Conservation (phyloP, 106 monocot genomes). For the Apostasia shenzhenica region DNA sequence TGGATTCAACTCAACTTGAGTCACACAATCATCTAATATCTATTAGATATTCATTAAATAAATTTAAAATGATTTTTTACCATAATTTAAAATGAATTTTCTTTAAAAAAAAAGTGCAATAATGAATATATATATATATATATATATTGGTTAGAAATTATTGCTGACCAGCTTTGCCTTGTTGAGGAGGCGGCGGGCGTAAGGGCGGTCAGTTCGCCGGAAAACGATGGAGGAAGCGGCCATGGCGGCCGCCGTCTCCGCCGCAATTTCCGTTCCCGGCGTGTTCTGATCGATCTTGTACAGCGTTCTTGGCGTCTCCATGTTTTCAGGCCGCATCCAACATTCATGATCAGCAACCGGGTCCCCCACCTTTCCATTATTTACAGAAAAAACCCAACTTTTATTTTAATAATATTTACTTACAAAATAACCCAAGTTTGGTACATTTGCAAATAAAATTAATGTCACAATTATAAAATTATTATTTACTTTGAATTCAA, state of each 20-base stretch:
- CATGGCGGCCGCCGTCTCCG: slow-evolving; percentile 93
- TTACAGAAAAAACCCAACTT: not conserved
- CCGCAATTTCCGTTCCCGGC: slow-evolving; percentile 87
- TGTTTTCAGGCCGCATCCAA: slow-evolving; percentile 82
- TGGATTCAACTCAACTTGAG: no score
- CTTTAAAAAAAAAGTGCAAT: no score
- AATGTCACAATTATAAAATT: no score
- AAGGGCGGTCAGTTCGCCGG: slow-evolving; percentile 24
- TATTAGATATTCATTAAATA: no score
- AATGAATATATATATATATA: no score
- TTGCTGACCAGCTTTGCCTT: slow-evolving; percentile 72
- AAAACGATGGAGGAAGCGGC: slow-evolving; percentile 89
- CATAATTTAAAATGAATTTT: no score
- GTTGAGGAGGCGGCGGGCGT: slow-evolving; percentile 71
- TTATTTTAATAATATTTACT: no score
- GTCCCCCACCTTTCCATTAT: slow-evolving; percentile 57
- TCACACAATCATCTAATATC: no score
- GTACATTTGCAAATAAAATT: no score
- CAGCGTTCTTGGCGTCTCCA: slow-evolving; percentile 70
- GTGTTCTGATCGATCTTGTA: slow-evolving; percentile 50
- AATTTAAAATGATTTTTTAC: no score
- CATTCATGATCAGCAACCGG: slow-evolving; percentile 72
- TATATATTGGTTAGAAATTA: not conserved
- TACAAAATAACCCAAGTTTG: no score
- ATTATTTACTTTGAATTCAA: no score